Conservation (phyloP, 2,329 filamentous ascomycete species). For the Neodidymelliopsis sp. region DNA sequence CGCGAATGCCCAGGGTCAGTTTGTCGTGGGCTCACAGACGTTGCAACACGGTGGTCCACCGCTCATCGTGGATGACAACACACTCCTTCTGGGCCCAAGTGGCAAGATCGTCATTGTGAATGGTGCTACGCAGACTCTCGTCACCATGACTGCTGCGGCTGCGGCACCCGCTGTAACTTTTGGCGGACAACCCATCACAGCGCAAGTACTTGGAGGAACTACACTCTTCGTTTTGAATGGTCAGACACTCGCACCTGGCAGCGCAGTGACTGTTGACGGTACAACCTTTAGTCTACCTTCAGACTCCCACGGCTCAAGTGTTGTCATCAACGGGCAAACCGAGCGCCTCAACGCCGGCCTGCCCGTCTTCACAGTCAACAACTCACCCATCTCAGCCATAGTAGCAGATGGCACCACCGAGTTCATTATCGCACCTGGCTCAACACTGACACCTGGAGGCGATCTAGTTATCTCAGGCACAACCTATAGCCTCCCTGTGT, state of each 20-base stretch:
- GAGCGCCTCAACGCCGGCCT: slow-evolving; percentile 23
- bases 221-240: slow-evolving; percentile 32
- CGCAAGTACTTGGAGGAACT: slow-evolving; percentile 35
- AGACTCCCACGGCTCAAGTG: slow-evolving; percentile 23
- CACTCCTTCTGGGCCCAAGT: slow-evolving; percentile 44
- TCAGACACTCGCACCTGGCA: slow-evolving; percentile 29
- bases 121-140: slow-evolving; percentile 40
- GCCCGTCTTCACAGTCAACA: slow-evolving; percentile 20
- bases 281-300: slow-evolving; percentile 35
- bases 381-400: slow-evolving; percentile 13
- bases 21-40: slow-evolving; percentile 44
- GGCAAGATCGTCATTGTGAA: slow-evolving; percentile 49
- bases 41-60: slow-evolving; percentile 46
- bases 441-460: slow-evolving; percentile 32
- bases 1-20: slow-evolving; percentile 42
- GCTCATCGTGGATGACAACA: slow-evolving; percentile 47
- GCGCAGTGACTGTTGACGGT: slow-evolving; percentile 33
- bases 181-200: slow-evolving; percentile 27
- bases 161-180: slow-evolving; percentile 30
- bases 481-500: slow-evolving; percentile 31
- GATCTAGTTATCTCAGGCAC: slow-evolving; percentile 27
- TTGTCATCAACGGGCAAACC: slow-evolving; percentile 35
- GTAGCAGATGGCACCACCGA: slow-evolving; percentile 24
- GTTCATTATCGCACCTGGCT: slow-evolving; percentile 27
- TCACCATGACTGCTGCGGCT: slow-evolving; percentile 25